Evolutionary conservation across 1,284 basidiomycete genomes (phyloP).

Genomic region (Leccinum solheimii): DNA sequence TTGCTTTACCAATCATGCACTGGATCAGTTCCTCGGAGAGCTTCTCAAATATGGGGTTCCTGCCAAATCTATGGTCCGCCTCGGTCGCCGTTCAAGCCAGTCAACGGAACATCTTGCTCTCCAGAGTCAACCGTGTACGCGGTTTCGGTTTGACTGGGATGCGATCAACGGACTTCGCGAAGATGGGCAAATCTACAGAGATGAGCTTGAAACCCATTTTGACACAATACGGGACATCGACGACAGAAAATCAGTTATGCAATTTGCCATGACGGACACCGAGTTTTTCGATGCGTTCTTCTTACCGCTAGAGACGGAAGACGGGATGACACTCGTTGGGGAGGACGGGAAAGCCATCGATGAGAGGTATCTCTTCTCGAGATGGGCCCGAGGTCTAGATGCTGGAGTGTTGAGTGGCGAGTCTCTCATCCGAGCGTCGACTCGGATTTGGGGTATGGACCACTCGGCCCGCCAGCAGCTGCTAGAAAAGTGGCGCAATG

Average conservation of each 20-base stretch:
- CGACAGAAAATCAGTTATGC: constrained; percentile 7
- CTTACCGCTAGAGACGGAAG: constrained; percentile 38
- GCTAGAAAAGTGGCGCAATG: constrained; percentile 41
- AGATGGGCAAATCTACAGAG: constrained; percentile 7
- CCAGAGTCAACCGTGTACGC: constrained; percentile 27
- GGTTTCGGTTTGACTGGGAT: constrained; percentile 34
- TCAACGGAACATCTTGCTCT: constrained; percentile 45
- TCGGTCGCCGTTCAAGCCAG: constrained; percentile 54
- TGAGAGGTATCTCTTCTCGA: constrained; percentile 44
- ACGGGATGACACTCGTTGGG: constrained; percentile 48
- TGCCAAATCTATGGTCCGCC: constrained; percentile 44
- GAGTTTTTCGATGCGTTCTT: constrained; percentile 48
- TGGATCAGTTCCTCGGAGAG: constrained; percentile 63
- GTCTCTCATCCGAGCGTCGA: constrained; percentile 31
- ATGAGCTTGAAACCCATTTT: constrained; percentile 30
- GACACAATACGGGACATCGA: background rate
- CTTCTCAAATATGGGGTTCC: constrained; percentile 58
- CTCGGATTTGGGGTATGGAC: constrained; percentile 48
- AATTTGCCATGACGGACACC: constrained; percentile 33
- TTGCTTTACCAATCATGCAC: constrained; percentile 68
- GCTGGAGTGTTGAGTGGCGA: constrained; percentile 43
- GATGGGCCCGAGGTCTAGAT: constrained; percentile 45
- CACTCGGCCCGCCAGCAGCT: constrained; percentile 33
- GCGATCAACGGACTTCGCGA: constrained; percentile 39
- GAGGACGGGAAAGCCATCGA: constrained; percentile 37